Conservation (phyloP, 768 basidiomycete genomes). For the Amanita pallidorosea region DNA sequence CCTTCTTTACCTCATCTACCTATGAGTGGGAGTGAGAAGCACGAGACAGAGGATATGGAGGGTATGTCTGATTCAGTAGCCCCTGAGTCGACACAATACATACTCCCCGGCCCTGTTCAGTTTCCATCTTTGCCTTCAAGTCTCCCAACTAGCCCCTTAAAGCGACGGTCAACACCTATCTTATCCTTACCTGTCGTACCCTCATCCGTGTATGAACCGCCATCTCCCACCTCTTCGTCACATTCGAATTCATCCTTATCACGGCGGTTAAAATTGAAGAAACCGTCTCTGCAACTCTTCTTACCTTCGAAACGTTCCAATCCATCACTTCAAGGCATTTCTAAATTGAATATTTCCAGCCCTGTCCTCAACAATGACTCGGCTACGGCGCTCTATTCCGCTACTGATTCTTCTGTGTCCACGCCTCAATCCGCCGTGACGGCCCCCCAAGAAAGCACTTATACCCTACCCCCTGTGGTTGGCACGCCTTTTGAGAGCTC, state of each 20-base stretch:
- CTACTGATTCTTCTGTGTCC: constrained; percentile 39
- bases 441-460: constrained; percentile 39
- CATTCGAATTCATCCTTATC: constrained; percentile 15
- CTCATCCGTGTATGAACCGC: constrained; percentile 8
- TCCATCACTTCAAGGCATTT: constrained; percentile 25
- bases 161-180: constrained; percentile 27
- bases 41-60: constrained; percentile 7
- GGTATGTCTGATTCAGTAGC: constrained; percentile 16
- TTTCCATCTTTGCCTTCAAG: constrained; percentile 25
- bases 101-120: constrained; percentile 23
- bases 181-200: constrained; percentile 27
- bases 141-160: constrained; percentile 10
- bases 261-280: constrained; percentile 34
- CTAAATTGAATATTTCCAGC: constrained; percentile 9
- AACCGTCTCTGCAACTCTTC: constrained; percentile 58
- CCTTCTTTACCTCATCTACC: constrained; percentile 28
- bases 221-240: constrained; percentile 12
- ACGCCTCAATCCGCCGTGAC: constrained; percentile 47
- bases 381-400: constrained; percentile 22
- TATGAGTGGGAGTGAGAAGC: constrained; percentile 15
- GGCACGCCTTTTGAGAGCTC: constrained; percentile 52
- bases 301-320: constrained; percentile 51
- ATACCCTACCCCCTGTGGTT: constrained; percentile 43
- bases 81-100: constrained; percentile 17
- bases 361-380: constrained; percentile 17